Conservation (phyloP, 106 monocot species). For the Phalaenopsis equestris region DNA sequence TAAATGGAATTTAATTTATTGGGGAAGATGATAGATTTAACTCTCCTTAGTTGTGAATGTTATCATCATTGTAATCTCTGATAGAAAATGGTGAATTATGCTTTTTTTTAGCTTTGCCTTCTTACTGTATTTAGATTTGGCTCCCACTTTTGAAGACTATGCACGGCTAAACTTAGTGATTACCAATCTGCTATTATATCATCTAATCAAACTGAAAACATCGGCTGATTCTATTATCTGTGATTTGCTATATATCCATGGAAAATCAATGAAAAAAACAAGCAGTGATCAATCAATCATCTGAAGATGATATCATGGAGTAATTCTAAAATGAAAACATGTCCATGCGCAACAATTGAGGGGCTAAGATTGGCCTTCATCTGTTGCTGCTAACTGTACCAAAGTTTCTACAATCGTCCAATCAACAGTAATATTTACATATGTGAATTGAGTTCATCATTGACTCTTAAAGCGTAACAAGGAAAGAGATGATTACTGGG, state of each 20-base stretch:
- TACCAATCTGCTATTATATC: too few species aligned
- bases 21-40: too few species aligned
- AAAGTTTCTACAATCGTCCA: background rate
- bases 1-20: conserved; percentile 4
- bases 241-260: too few species aligned
- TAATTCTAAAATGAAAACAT: background rate
- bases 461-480: background rate
- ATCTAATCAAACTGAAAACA: too few species aligned
- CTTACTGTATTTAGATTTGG: too few species aligned
- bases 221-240: too few species aligned
- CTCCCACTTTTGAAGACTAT: too few species aligned
- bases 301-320: background rate
- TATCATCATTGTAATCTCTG: too few species aligned
- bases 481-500: conserved; percentile 2
- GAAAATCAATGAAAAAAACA: background rate
- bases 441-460: background rate
- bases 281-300: background rate
- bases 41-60: too few species aligned
- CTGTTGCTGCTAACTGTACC: background rate
- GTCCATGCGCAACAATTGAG: background rate
- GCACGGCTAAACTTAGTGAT: too few species aligned
- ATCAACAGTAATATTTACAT: background rate
- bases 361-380: background rate
- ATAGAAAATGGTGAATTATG: too few species aligned
- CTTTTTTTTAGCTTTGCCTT: too few species aligned